phyloP scores from a whole-genome alignment of 2,329 filamentous ascomycete species.

The Pseudocercospora fijiensis region DNA sequence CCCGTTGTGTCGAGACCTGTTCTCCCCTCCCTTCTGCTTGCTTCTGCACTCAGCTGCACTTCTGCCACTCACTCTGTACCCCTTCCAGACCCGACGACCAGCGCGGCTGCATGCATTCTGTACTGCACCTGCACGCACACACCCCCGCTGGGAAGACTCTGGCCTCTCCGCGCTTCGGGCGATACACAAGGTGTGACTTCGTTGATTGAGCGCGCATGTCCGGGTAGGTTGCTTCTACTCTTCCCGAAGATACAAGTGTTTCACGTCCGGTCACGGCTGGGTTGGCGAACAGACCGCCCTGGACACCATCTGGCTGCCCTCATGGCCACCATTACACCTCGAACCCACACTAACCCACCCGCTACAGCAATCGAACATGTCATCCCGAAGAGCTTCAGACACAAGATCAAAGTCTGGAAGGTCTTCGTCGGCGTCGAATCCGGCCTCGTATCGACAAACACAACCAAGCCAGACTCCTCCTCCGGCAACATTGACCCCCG shows the following conservation, averaged over 20 bases:
- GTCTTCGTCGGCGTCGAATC: conserved; percentile 27
- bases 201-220: conserved; percentile 37
- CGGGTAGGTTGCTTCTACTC: conserved; percentile 33
- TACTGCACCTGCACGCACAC: conserved; percentile 27
- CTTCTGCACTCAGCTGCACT: conserved; percentile 30
- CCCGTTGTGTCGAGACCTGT: background rate
- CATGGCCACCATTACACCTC: conserved; percentile 27
- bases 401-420: conserved; percentile 43
- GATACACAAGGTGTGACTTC: conserved; percentile 31
- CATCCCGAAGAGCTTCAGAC: conserved; percentile 37
- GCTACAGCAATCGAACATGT: conserved; percentile 42
- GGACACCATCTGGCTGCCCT: conserved; percentile 15
- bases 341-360: conserved; percentile 28
- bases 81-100: conserved; percentile 24
- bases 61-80: conserved; percentile 22
- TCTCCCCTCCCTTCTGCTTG: conserved; percentile 26
- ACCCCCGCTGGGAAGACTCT: no score
- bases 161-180: conserved; percentile 18
- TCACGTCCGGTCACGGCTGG: conserved; percentile 27
- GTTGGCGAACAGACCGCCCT: conserved; percentile 25
- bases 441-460: background rate
- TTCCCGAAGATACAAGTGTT: conserved; percentile 28
- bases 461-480: conserved; percentile 38
- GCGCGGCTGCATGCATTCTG: conserved; percentile 46
- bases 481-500: conserved; percentile 47